phyloP scores from a whole-genome alignment of 768 basidiomycete species.

The Cystofilobasidium ferigula region DNA sequence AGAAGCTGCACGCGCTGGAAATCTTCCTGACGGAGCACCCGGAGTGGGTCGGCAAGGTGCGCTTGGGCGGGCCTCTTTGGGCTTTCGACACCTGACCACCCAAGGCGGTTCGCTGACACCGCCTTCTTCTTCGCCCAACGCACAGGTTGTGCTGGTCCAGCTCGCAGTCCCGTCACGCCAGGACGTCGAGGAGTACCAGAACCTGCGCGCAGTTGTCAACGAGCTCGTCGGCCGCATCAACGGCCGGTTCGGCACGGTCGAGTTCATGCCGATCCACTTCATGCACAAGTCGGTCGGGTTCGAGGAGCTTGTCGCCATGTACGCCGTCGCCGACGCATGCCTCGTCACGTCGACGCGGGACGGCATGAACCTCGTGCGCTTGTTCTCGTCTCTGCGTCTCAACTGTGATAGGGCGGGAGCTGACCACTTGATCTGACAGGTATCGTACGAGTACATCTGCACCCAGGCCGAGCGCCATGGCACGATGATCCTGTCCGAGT shows the following conservation, averaged over 20 bases:
- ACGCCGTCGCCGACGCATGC: constrained; percentile 92
- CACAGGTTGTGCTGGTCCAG: constrained; percentile 83
- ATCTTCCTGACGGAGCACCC: constrained; percentile 94
- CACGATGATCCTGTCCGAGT: constrained; percentile 95
- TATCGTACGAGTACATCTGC: constrained; percentile 96
- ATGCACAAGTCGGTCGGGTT: constrained; percentile 54
- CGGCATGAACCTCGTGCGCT: constrained; percentile 85
- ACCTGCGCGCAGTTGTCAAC: constrained; percentile 86
- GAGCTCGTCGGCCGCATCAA: constrained; percentile 98
- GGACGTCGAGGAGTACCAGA: constrained; percentile 99
- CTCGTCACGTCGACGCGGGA: constrained; percentile 89
- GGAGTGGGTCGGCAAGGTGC: constrained; percentile 94
- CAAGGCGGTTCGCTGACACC: no score
- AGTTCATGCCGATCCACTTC: constrained; percentile 99
- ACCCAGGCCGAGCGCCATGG: constrained; percentile 88
- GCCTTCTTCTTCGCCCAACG: not conserved
- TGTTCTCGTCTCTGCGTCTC: not conserved
- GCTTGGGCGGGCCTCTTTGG: constrained; percentile 24
- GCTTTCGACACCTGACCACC: no score
- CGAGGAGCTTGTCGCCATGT: constrained; percentile 94
- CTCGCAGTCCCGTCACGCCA: constrained; percentile 94
- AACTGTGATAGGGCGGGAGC: not conserved
- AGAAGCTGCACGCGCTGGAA: constrained; percentile 92
- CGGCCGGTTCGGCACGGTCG: constrained; percentile 95
- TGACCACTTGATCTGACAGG: constrained; percentile 44